These are phyloP conservation scores for Exophiala alcalophila DNA, from an alignment of 2,329 filamentous ascomycete genomes.

Conservation along the genomic window DNA sequence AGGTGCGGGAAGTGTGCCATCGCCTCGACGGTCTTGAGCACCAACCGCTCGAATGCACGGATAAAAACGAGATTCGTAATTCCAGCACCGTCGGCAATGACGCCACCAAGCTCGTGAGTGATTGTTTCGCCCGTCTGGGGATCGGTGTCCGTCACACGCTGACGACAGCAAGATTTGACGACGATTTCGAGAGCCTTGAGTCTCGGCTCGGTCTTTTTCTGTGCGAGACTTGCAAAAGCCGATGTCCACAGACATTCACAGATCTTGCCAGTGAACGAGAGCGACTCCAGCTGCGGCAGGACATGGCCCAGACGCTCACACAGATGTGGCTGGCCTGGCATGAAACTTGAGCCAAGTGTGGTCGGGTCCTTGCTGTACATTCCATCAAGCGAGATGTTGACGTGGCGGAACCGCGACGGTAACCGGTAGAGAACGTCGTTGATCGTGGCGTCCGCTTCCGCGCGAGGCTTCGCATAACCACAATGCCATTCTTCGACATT, in stretches of 20 bases:
- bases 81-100: constrained; percentile 63
- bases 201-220: constrained; percentile 40
- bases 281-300: constrained; percentile 61
- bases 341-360: constrained; percentile 42
- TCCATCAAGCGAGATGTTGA: constrained; percentile 68
- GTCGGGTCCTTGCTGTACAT: constrained; percentile 63
- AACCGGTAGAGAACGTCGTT: constrained; percentile 60
- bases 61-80: constrained; percentile 73
- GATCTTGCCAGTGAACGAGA: constrained; percentile 69
- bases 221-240: constrained; percentile 51
- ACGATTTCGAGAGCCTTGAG: constrained; percentile 68
- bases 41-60: constrained; percentile 65
- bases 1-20: constrained; percentile 57
- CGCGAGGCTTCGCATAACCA: constrained; percentile 65
- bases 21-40: constrained; percentile 61
- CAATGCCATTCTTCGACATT: constrained; percentile 58
- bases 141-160: constrained; percentile 26
- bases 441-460: constrained; percentile 69
- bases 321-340: constrained; percentile 52
- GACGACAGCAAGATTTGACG: constrained; percentile 70
- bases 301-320: constrained; percentile 62
- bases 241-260: constrained; percentile 67
- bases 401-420: constrained; percentile 57
- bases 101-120: constrained; percentile 26
- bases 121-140: constrained; percentile 25